Evolutionary conservation across 495 filamentous ascomycete species (phyloP).

Genomic region (Polyplosphaeria fusca): DNA sequence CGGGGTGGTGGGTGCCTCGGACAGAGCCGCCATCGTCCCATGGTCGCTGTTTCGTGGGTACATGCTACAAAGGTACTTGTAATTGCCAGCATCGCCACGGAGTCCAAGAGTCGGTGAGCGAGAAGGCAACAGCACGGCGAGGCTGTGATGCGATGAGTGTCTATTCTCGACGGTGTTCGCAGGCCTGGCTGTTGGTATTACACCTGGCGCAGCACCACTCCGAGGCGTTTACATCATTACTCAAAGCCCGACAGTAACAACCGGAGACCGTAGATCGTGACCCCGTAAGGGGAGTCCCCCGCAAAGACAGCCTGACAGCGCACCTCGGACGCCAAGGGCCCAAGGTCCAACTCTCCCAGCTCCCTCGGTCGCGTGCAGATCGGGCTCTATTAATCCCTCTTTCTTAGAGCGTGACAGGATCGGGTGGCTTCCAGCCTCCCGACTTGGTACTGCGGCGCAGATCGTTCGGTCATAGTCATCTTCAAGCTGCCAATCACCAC

Average conservation of each 20-base stretch:
- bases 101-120: too few relatives aligned
- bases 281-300: slow-evolving; percentile 5
- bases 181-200: not conserved
- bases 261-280: not conserved
- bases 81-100: too few relatives aligned
- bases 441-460: slow-evolving; percentile 21
- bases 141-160: too few relatives aligned
- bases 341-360: not conserved
- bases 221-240: slow-evolving; percentile 7
- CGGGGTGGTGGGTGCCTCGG: slow-evolving; percentile 10
- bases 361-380: not conserved
- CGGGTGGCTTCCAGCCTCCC: slow-evolving; percentile 20
- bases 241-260: not conserved
- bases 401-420: slow-evolving; percentile 11
- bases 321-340: not conserved
- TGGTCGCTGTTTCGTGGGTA: not conserved
- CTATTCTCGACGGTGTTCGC: too few relatives aligned
- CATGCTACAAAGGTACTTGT: not conserved
- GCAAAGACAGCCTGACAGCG: slow-evolving; percentile 20
- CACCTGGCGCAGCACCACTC: not conserved
- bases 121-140: too few relatives aligned
- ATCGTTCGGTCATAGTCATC: slow-evolving; percentile 17
- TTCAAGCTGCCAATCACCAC: slow-evolving; percentile 7
- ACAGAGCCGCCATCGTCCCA: not conserved
- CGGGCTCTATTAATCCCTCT: slow-evolving; percentile 8